Percentiles rank a stretch among this genome's conserved stretches.
phyloP scores from a whole-genome alignment of 768 basidiomycete genomes.

The Xerocomellus chrysenteron region DNA sequence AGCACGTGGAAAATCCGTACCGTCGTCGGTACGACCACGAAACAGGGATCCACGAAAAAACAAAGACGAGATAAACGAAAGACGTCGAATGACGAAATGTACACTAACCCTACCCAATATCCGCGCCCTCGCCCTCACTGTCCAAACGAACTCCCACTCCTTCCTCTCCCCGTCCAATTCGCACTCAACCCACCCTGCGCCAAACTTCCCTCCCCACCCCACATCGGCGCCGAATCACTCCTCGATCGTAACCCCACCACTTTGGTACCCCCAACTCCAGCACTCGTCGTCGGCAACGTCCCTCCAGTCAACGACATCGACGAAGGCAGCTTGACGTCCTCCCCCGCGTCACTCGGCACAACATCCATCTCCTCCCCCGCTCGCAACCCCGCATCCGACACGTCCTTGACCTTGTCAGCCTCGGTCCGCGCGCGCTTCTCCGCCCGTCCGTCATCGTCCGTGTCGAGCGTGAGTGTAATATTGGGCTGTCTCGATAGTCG shows the following conservation, averaged over 20 bases:
- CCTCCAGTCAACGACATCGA: conserved; percentile 22
- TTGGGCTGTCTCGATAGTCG: conserved; percentile 25
- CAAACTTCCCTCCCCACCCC: conserved; percentile 19
- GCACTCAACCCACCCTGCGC: conserved; percentile 26
- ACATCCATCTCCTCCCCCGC: conserved; percentile 28
- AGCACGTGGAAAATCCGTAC: neutral
- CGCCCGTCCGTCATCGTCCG: conserved; percentile 18
- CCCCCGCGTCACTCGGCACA: conserved; percentile 5
- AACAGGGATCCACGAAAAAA: neutral
- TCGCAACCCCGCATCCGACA: conserved; percentile 8
- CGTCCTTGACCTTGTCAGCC: conserved; percentile 4
- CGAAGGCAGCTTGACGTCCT: conserved; percentile 20
- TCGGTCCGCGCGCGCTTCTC: conserved; percentile 29
- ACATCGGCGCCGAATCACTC: conserved; percentile 27
- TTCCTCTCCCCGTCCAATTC: conserved; percentile 28
- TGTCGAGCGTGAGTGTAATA: conserved; percentile 31
- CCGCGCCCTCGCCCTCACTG: conserved; percentile 15
- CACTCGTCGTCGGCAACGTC: conserved; percentile 12
- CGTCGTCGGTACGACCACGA: neutral
- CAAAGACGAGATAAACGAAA: conserved; percentile 9
- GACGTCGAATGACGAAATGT: conserved; percentile 26
- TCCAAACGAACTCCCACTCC: conserved; percentile 27
- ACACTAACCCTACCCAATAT: neutral
- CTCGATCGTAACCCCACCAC: conserved; percentile 21
- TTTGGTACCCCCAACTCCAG: conserved; percentile 15